Evolutionary conservation across 2,329 filamentous ascomycete species (phyloP).

Genomic region (Aspergillus intermedius): DNA sequence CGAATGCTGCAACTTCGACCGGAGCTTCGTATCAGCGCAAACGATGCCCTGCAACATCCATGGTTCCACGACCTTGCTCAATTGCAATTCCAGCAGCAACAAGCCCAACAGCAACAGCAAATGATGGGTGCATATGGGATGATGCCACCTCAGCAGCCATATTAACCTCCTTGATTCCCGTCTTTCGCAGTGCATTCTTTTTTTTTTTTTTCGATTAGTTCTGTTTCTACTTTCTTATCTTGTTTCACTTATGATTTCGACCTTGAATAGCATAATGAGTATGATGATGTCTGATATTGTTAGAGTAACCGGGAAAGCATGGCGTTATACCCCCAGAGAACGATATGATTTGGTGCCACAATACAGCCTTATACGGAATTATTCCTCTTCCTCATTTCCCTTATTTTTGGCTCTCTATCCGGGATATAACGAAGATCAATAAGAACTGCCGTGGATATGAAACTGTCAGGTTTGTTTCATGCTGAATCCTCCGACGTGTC

Average conservation of each 20-base stretch:
- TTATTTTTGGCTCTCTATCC: background rate
- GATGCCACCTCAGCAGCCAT: conserved; percentile 31
- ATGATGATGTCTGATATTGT: conserved; percentile 19
- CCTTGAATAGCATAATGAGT: conserved; percentile 17
- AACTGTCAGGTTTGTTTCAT: background rate
- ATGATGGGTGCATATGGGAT: conserved; percentile 34
- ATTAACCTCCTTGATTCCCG: conserved; percentile 13
- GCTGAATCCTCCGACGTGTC: background rate
- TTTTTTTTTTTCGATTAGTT: background rate
- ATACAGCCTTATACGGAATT: conserved; percentile 3
- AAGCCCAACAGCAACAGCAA: conserved; percentile 33
- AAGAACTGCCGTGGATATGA: background rate
- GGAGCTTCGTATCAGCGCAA: conserved; percentile 82
- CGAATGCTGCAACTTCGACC: conserved; percentile 89
- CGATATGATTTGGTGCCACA: conserved; percentile 1
- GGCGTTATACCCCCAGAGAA: conserved; percentile 25
- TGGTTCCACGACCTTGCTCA: conserved; percentile 73
- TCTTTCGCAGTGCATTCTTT: background rate
- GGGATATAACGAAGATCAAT: background rate
- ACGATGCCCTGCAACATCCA: conserved; percentile 78
- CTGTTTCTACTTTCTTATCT: background rate
- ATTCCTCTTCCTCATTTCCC: conserved; percentile 2
- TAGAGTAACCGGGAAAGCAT: conserved; percentile 20
- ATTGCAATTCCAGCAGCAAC: conserved; percentile 46
- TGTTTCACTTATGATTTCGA: background rate